Evolutionary conservation across 495 filamentous ascomycete species (phyloP), one percentile per base, ranked within the genome.

Genomic region (Penicillium canariense): DNA sequence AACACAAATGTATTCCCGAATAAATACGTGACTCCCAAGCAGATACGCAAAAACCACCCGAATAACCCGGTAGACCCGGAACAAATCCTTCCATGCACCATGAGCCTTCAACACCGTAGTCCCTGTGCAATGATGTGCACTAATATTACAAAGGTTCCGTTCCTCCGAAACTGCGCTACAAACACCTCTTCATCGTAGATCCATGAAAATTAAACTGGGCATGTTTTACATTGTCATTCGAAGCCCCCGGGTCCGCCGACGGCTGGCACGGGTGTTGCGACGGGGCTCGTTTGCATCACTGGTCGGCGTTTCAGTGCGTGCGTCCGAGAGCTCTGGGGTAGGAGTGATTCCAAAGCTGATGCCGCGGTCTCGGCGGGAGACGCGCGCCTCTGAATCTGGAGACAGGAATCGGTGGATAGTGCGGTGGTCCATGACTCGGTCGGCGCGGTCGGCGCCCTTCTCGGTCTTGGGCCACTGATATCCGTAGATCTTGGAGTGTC

Each of bases 391-490:
- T 52, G 89, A 87, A 12, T 86, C 77, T 0, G 81, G 77, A 14
- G 73, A 75, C 22, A 92, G 61, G 61, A 90, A 91, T 9, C 88
- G 80, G 63, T 91, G 84, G 12, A 92, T 74, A 0, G 74, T 81
- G 22, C 88, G 73, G 56, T 91, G 88, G 55, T 92, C 88, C 60
- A 90, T 77, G 6, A 91, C 69, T 2, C 88, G 77, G 50, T 88
- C 86, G 63, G 96, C 91, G 20, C 80, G 83, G 62, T 97, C 94
- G 15, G 81, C 81, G 0, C 88, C 87, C 52, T 85, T 84, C 31
- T 96, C 87, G 2, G 95, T 97, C 71, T 97, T 95, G 15, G 94
- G 94, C 95, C 95, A 99, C 47, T 84, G 80, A 62, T 87, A 96
- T 0, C 95, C 95, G 67, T 97, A 99, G 1, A 99, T 76, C 69